These are phyloP conservation scores for Trichoderma polysporum DNA, from an alignment of 2,329 filamentous ascomycete species.

Conservation along the genomic window DNA sequence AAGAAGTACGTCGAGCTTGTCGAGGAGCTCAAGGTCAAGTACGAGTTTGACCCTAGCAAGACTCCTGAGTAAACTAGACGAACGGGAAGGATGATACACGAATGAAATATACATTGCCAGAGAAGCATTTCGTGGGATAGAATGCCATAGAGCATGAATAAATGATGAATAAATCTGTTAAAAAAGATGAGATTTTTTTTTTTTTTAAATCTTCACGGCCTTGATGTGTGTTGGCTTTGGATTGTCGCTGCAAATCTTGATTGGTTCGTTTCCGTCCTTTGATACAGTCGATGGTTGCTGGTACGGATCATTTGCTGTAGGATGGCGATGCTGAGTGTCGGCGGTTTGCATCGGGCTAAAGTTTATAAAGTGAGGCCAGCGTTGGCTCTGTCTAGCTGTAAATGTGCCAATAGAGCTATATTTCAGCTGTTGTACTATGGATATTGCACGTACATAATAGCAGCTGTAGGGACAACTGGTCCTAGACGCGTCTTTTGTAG, in stretches of 20 bases:
- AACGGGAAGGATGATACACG: neutral
- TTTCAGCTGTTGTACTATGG: neutral
- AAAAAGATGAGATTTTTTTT: neutral
- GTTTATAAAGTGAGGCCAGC: neutral
- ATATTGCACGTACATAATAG: neutral
- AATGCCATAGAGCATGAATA: conserved; percentile 10
- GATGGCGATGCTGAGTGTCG: too few species aligned
- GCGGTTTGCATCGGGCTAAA: neutral
- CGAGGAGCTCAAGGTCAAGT: conserved; percentile 67
- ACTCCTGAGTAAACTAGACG: conserved; percentile 46
- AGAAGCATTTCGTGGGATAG: neutral
- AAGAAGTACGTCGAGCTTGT: conserved; percentile 72
- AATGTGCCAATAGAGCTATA: neutral
- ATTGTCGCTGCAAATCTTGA: neutral
- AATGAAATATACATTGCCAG: neutral
- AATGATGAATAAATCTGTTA: neutral
- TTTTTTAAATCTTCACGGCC: neutral
- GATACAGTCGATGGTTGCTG: neutral
- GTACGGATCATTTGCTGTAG: neutral
- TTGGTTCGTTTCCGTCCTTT: neutral
- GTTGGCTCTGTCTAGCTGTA: neutral
- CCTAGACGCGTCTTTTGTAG: neutral
- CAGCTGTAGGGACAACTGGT: neutral
- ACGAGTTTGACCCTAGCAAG: conserved; percentile 67
- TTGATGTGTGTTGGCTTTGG: neutral